These are phyloP conservation scores for Blastobotrys apis DNA, from an alignment of 1,139 yeast species.

Conservation along the genomic window DNA sequence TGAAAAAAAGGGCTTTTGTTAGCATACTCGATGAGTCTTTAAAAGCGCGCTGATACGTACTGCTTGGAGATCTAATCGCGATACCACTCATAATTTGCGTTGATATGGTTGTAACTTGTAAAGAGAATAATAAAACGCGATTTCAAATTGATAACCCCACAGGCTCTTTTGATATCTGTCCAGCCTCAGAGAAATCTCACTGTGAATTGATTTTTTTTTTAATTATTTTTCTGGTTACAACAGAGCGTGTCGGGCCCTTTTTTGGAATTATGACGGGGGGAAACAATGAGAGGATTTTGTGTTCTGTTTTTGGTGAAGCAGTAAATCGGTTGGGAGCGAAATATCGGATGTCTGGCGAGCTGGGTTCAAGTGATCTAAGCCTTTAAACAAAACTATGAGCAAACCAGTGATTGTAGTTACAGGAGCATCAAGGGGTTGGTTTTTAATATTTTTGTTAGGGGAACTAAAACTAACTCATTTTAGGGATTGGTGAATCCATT, in stretches of 20 bases:
- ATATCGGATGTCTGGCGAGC: no score
- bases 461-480: slow-evolving; percentile 1
- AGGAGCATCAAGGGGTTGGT: slow-evolving; percentile 59
- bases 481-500: slow-evolving; percentile 75
- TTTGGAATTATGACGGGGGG: neutral
- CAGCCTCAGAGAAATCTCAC: no score
- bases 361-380: no score
- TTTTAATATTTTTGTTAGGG: neutral
- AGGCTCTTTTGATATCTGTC: no score
- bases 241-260: neutral
- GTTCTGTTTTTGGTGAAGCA: no score
- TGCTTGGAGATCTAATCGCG: slow-evolving; percentile 5
- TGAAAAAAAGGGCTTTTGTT: neutral
- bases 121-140: no score
- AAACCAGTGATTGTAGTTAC: slow-evolving; percentile 49
- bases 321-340: no score
- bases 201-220: neutral
- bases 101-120: no score
- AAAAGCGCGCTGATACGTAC: no score
- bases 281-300: no score
- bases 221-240: neutral
- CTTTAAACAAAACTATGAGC: slow-evolving; percentile 6
- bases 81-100: slow-evolving; percentile 12
- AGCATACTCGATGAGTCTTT: no score
- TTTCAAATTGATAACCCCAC: no score